Evolutionary conservation across 352 stramenopile species (phyloP).

Genomic region (Globisporangium mamillatum): DNA sequence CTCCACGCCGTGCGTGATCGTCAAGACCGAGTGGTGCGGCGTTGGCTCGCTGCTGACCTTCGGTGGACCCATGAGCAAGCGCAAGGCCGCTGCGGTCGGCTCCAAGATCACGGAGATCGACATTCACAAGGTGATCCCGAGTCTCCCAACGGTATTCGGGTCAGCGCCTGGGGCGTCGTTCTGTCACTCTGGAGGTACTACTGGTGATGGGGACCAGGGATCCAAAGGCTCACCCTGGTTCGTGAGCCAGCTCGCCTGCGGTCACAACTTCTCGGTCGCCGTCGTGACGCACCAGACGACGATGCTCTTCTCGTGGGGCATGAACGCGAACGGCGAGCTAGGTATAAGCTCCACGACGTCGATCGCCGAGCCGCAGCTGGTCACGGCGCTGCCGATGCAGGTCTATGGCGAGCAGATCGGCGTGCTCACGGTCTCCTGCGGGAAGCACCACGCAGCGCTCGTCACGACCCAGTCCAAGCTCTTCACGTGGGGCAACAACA

Average conservation of each 20-base stretch:
- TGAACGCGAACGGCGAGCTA: slow-evolving; percentile 59
- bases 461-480: slow-evolving; percentile 56
- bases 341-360: slow-evolving; percentile 44
- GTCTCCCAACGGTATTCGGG: not conserved
- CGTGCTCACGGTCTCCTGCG: slow-evolving; percentile 53
- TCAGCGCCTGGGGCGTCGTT: not conserved
- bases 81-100: slow-evolving; percentile 34
- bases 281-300: slow-evolving; percentile 41
- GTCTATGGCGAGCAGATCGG: slow-evolving; percentile 35
- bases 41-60: slow-evolving; percentile 43
- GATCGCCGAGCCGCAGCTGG: slow-evolving; percentile 30
- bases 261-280: slow-evolving; percentile 59
- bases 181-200: not conserved
- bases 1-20: slow-evolving; percentile 42
- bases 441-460: slow-evolving; percentile 69
- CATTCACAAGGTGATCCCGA: slow-evolving; percentile 20
- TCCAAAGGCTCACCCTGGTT: slow-evolving; percentile 28
- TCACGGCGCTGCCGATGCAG: slow-evolving; percentile 34
- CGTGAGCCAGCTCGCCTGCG: slow-evolving; percentile 54
- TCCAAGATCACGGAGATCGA: slow-evolving; percentile 34
- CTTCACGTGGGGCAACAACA: slow-evolving; percentile 78
- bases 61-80: slow-evolving; percentile 40
- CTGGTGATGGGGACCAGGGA: not conserved
- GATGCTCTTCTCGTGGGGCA: slow-evolving; percentile 47
- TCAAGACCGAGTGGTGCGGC: slow-evolving; percentile 39